Evolutionary conservation across 2,329 filamentous ascomycete species (phyloP).

Genomic region (Domatiomyces catenatus): DNA sequence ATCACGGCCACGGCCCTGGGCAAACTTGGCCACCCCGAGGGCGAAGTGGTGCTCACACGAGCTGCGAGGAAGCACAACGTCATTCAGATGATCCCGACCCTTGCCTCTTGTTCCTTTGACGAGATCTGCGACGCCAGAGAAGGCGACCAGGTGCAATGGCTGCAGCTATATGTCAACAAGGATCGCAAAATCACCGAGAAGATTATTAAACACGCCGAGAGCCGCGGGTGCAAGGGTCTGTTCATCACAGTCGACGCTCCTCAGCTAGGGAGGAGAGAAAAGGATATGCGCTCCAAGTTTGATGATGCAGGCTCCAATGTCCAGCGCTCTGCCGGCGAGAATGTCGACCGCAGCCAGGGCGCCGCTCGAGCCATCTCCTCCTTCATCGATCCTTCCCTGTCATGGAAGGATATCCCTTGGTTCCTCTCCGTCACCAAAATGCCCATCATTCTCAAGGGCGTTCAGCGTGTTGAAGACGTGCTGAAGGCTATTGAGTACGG

Average conservation of each 20-base stretch:
- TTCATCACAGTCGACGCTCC: constrained; percentile 98
- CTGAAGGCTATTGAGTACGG: constrained; percentile 68
- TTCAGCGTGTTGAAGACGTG: constrained; percentile 91
- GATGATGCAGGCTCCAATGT: constrained; percentile 69
- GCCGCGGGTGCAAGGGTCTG: constrained; percentile 78
- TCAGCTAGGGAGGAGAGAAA: constrained; percentile 84
- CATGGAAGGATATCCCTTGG: constrained; percentile 91
- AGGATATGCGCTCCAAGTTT: constrained; percentile 94
- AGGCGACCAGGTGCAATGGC: constrained; percentile 79
- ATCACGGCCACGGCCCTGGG: constrained; percentile 90
- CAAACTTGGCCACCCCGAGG: constrained; percentile 79
- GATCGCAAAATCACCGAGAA: constrained; percentile 76
- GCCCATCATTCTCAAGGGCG: constrained; percentile 91
- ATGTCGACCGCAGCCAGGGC: constrained; percentile 76
- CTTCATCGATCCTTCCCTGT: constrained; percentile 90
- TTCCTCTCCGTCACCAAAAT: constrained; percentile 80
- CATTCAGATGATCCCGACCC: constrained; percentile 95
- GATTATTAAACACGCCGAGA: constrained; percentile 84
- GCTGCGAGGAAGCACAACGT: constrained; percentile 76
- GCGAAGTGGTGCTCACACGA: constrained; percentile 78
- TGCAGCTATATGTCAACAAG: constrained; percentile 96
- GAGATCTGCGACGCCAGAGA: constrained; percentile 78
- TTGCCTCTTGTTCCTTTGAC: constrained; percentile 94
- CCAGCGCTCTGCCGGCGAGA: constrained; percentile 49
- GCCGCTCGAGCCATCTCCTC: constrained; percentile 87